Percentiles rank a stretch among this genome's conserved stretches.
phyloP scores from a whole-genome alignment of 208 protist genomes.

The Hexamita inflata region DNA sequence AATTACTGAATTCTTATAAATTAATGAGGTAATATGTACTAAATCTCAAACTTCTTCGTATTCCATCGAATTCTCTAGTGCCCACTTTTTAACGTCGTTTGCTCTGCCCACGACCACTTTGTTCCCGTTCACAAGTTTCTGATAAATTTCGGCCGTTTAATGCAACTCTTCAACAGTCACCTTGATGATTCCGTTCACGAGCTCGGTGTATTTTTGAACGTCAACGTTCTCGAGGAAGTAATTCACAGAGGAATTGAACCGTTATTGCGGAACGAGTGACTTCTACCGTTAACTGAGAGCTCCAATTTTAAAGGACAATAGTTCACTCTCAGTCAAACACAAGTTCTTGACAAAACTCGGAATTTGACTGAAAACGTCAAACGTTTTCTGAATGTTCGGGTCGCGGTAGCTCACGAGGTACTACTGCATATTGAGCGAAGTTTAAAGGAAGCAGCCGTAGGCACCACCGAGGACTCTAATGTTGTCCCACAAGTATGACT shows the following conservation, averaged over 20 bases:
- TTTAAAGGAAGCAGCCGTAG: constrained; percentile 7
- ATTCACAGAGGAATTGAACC: neutral
- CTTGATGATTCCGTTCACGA: neutral
- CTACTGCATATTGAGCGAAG: neutral
- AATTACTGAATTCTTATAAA: no score
- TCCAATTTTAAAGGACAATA: constrained; percentile 1
- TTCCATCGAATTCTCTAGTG: no score
- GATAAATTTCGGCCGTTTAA: no score
- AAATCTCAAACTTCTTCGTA: no score
- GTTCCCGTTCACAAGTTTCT: no score
- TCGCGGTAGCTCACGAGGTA: neutral
- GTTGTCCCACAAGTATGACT: neutral
- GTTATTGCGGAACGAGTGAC: neutral
- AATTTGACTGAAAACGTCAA: neutral
- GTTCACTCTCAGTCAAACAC: neutral
- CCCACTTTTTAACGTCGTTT: no score
- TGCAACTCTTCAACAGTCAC: neutral
- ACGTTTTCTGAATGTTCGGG: neutral
- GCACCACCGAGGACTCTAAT: neutral
- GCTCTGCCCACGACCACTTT: no score
- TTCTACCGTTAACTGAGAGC: neutral
- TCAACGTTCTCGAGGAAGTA: neutral
- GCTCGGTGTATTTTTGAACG: neutral
- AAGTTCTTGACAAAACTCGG: neutral
- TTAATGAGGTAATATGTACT: no score